phyloP scores from a whole-genome alignment of 495 filamentous ascomycete species.

The Aspergillus ostianus region DNA sequence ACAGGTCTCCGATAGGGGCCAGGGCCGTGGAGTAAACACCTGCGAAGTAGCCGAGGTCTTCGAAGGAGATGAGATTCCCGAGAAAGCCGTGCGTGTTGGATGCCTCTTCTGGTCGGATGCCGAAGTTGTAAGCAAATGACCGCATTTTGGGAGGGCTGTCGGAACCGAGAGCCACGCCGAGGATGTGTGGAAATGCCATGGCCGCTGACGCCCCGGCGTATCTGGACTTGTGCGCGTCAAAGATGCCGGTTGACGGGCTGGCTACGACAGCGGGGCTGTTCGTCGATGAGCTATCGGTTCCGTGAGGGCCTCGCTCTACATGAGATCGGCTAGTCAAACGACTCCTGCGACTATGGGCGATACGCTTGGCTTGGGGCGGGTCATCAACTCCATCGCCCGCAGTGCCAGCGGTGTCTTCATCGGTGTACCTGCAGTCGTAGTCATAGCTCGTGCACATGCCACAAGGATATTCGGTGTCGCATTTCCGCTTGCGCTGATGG shows the following conservation, averaged over 20 bases:
- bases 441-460: slow-evolving; percentile 30
- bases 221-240: slow-evolving; percentile 33
- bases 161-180: slow-evolving; percentile 30
- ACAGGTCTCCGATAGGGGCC: slow-evolving; percentile 24
- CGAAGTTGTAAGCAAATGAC: slow-evolving; percentile 35
- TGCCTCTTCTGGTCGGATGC: slow-evolving; percentile 32
- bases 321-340: slow-evolving; percentile 13
- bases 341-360: slow-evolving; percentile 12
- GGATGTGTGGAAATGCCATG: slow-evolving; percentile 35
- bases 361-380: slow-evolving; percentile 15
- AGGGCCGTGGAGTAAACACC: slow-evolving; percentile 24
- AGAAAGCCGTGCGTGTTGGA: slow-evolving; percentile 23
- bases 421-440: slow-evolving; percentile 30
- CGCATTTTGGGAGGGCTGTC: slow-evolving; percentile 26
- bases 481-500: slow-evolving; percentile 39
- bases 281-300: slow-evolving; percentile 17
- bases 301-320: slow-evolving; percentile 9
- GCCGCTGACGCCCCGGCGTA: slow-evolving; percentile 31
- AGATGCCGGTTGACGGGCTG: slow-evolving; percentile 26
- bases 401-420: slow-evolving; percentile 15
- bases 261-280: slow-evolving; percentile 19
- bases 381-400: not conserved
- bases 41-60: slow-evolving; percentile 25
- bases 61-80: slow-evolving; percentile 26
- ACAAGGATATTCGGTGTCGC: slow-evolving; percentile 28